phyloP scores from a whole-genome alignment of 108 stramenopile genomes.

The Cyclotella kingstonii region DNA sequence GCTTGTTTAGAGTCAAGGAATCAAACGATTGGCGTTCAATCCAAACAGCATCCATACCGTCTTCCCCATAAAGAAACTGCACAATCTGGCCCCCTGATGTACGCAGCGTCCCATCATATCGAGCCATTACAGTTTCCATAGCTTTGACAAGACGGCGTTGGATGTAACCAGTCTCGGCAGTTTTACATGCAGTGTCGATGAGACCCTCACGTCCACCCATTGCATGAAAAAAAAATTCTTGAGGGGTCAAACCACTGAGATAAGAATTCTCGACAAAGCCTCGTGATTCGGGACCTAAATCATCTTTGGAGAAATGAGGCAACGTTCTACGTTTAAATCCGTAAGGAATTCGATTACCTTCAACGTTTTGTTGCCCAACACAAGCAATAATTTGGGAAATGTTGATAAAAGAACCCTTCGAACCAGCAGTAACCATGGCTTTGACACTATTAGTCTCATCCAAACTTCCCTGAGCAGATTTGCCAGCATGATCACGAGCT shows the following conservation, averaged over 20 bases:
- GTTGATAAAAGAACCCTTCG: slow-evolving; percentile 98
- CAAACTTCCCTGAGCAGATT: slow-evolving; percentile 87
- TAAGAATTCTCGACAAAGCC: slow-evolving; percentile 99
- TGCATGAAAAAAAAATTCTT: slow-evolving; percentile 99
- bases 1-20: slow-evolving; percentile 73
- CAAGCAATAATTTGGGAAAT: slow-evolving; percentile 99
- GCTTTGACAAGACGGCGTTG: slow-evolving; percentile 99
- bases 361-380: slow-evolving; percentile 99
- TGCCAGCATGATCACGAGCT: slow-evolving; percentile 95
- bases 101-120: slow-evolving; percentile 97
- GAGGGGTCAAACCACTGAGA: slow-evolving; percentile 94
- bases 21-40: slow-evolving; percentile 96
- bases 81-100: slow-evolving; percentile 91
- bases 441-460: slow-evolving; percentile 96
- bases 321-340: slow-evolving; percentile 96
- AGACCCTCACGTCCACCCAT: slow-evolving; percentile 99
- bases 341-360: slow-evolving; percentile 97
- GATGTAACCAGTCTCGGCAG: slow-evolving; percentile 98
- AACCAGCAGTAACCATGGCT: slow-evolving; percentile 97
- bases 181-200: slow-evolving; percentile 99
- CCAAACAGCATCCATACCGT: slow-evolving; percentile 99
- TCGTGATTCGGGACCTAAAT: slow-evolving; percentile 95
- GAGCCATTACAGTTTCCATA: slow-evolving; percentile 96
- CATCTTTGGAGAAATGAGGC: slow-evolving; percentile 99
- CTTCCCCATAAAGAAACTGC: slow-evolving; percentile 99